These are phyloP conservation scores for Erodium texanum DNA, from an alignment of 441 rosid species.

Conservation along the genomic window DNA sequence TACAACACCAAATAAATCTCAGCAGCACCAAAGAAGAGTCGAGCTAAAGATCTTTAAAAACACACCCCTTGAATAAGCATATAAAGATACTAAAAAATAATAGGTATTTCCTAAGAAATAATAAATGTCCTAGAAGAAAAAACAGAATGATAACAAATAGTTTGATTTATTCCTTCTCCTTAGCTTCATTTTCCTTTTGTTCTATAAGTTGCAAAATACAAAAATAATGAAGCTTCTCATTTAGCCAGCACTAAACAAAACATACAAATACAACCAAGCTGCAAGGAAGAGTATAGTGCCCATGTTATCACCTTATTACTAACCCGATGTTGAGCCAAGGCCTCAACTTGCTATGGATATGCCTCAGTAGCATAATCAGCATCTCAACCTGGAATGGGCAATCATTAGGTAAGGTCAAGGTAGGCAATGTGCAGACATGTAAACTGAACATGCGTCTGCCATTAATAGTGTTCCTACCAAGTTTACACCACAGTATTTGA, in stretches of 20 bases:
- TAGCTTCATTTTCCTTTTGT: constrained; percentile 91
- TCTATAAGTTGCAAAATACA: constrained; percentile 65
- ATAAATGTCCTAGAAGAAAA: background rate
- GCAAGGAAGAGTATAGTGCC: constrained; percentile 9
- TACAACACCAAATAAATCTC: background rate
- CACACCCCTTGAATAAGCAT: constrained; percentile 1
- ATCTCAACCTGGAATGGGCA: constrained; percentile 72
- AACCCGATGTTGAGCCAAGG: constrained; percentile 92
- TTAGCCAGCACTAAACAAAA: constrained; percentile 13
- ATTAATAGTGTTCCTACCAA: background rate
- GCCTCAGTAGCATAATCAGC: constrained; percentile 99
- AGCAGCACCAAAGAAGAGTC: background rate
- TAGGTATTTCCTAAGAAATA: background rate
- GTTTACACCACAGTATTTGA: background rate
- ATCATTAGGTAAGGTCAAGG: constrained; percentile 19
- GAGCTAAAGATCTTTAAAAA: background rate
- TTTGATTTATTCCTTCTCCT: too few species aligned
- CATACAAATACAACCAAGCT: constrained; percentile 4
- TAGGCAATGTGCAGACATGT: constrained; percentile 1
- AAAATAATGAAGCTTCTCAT: constrained; percentile 19
- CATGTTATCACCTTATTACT: constrained; percentile 15
- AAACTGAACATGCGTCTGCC: background rate
- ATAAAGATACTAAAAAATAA: background rate
- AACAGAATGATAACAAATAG: constrained; percentile 12
- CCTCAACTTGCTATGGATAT: constrained; percentile 92